Percentiles rank a stretch among this genome's conserved stretches.
These are phyloP conservation scores for Fusarium sp. DNA, from an alignment of 2,329 filamentous ascomycete species.

Conservation along the genomic window DNA sequence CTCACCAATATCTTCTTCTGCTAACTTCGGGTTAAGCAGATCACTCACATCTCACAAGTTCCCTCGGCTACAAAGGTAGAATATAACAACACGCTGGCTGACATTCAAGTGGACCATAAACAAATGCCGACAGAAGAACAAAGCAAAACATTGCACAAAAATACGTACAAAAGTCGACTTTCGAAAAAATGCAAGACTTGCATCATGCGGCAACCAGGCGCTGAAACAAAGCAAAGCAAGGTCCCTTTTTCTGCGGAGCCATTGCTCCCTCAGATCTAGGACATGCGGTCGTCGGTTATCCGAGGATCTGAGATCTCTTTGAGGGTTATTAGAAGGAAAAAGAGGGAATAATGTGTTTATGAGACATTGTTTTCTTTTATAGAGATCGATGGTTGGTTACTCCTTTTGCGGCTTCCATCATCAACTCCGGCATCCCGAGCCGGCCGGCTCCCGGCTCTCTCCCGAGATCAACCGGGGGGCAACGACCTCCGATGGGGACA, in stretches of 20 bases:
- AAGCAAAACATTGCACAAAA: constrained; percentile 14
- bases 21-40: not conserved
- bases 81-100: not conserved
- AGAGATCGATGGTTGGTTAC: not conserved
- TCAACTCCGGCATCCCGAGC: constrained; percentile 15
- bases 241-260: constrained; percentile 6
- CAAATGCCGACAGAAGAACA: not conserved
- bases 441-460: constrained; percentile 22
- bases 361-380: not conserved
- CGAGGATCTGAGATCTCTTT: not conserved
- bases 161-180: not conserved
- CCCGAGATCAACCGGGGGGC: constrained; percentile 32
- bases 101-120: not conserved
- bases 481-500: not conserved
- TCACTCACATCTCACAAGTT: not conserved
- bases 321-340: no score
- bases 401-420: not conserved
- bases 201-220: constrained; percentile 13
- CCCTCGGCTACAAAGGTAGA: not conserved
- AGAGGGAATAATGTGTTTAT: not conserved
- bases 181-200: constrained; percentile 19
- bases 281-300: not conserved
- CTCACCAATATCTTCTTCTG: not conserved
- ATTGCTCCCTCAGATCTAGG: not conserved
- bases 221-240: constrained; percentile 28